Conservation (phyloP, 352 stramenopile genomes). For the Phytopythium delawarense region DNA sequence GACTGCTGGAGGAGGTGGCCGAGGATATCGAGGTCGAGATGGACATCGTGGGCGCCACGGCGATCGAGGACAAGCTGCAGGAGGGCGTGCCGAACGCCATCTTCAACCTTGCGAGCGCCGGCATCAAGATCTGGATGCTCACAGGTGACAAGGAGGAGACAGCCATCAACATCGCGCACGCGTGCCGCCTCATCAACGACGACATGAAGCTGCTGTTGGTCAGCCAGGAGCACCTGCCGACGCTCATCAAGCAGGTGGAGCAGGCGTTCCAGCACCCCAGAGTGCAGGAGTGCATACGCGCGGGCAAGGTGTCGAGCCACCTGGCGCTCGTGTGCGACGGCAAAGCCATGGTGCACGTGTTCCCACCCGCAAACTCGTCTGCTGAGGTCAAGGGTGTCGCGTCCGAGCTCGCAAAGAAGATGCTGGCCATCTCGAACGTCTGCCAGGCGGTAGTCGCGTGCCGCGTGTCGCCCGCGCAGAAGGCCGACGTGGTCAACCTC, state of each 20-base stretch:
- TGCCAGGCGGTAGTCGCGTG: constrained; percentile 76
- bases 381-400: constrained; percentile 28
- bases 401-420: constrained; percentile 45
- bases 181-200: constrained; percentile 67
- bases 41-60: constrained; percentile 84
- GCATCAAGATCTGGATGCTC: constrained; percentile 95
- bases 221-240: constrained; percentile 41
- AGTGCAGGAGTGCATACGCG: constrained; percentile 42
- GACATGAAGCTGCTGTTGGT: constrained; percentile 50
- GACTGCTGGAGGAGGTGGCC: constrained; percentile 46
- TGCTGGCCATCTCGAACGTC: constrained; percentile 53
- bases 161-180: constrained; percentile 91
- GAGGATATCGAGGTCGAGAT: constrained; percentile 70
- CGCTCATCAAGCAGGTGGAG: constrained; percentile 50
- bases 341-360: constrained; percentile 70
- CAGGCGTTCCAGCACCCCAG: constrained; percentile 35
- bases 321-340: constrained; percentile 64
- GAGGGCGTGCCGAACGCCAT: constrained; percentile 87
- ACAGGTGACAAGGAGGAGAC: constrained; percentile 95
- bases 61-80: constrained; percentile 94
- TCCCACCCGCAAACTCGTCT: constrained; percentile 44
- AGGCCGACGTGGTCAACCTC: constrained; percentile 75
- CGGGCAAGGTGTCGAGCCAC: constrained; percentile 38
- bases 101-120: constrained; percentile 75
- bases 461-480: constrained; percentile 79